phyloP scores from a whole-genome alignment of 768 basidiomycete genomes.

The Podaxis sp. region DNA sequence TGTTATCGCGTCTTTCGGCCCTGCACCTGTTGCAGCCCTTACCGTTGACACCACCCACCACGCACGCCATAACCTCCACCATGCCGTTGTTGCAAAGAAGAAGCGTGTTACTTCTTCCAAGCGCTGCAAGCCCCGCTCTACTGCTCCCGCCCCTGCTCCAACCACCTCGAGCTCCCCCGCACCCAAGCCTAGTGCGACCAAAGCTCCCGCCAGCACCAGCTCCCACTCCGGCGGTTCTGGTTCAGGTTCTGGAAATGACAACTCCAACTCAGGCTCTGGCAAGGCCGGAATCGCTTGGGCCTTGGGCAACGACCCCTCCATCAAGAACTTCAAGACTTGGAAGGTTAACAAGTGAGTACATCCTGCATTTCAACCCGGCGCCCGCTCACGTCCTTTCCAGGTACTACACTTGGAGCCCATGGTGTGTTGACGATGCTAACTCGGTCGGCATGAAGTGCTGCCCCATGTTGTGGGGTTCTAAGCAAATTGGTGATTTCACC shows the following conservation, averaged over 20 bases:
- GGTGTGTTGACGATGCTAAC: constrained; percentile 23
- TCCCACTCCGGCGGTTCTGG: neutral
- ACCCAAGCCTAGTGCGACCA: neutral
- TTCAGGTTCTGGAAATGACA: neutral
- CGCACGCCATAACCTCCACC: constrained; percentile 41
- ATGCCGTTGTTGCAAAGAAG: constrained; percentile 45
- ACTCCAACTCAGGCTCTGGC: constrained; percentile 13
- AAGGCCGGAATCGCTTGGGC: constrained; percentile 73
- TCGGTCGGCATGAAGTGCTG: constrained; percentile 47
- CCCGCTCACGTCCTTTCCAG: constrained; percentile 19
- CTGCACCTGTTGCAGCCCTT: constrained; percentile 50
- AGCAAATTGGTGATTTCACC: constrained; percentile 45
- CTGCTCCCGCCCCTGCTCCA: constrained; percentile 20
- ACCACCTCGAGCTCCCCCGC: constrained; percentile 12
- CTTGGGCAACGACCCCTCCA: constrained; percentile 42
- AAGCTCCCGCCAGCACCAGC: constrained; percentile 15
- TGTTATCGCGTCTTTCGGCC: constrained; percentile 44
- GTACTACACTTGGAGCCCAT: constrained; percentile 67
- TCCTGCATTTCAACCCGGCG: neutral
- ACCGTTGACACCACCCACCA: constrained; percentile 35
- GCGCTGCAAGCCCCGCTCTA: constrained; percentile 55
- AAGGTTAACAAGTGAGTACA: constrained; percentile 38
- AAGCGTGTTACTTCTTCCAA: constrained; percentile 39
- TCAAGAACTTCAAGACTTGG: constrained; percentile 46
- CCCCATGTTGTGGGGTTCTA: constrained; percentile 69